Conservation (phyloP, 2,329 filamentous ascomycete species). For the Neonectria punicea region DNA sequence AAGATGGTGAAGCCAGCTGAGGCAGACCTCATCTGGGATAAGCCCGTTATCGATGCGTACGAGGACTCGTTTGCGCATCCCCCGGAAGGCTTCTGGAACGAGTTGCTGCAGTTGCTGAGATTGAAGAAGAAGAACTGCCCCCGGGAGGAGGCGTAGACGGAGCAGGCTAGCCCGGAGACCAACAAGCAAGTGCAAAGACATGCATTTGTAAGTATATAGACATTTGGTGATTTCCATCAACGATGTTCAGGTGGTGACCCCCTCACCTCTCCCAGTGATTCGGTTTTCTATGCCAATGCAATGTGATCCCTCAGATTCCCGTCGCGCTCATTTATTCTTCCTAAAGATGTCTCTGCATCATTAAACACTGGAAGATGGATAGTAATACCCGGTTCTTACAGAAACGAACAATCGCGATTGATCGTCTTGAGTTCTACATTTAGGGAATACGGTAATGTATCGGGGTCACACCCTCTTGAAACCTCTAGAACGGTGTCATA, state of each 20-base stretch:
- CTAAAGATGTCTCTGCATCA: conserved; percentile 53
- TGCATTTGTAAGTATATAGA: not conserved
- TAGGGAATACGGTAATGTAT: too few relatives aligned
- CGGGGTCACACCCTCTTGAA: too few relatives aligned
- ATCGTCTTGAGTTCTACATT: conserved; percentile 54
- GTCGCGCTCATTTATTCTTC: conserved; percentile 42
- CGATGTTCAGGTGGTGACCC: too few relatives aligned
- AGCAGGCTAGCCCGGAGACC: too few relatives aligned
- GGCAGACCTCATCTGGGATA: conserved; percentile 22
- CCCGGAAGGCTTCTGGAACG: conserved; percentile 10
- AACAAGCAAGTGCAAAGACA: not conserved
- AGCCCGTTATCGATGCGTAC: conserved; percentile 21
- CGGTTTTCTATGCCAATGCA: too few relatives aligned
- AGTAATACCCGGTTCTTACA: too few relatives aligned
- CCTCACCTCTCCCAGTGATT: too few relatives aligned
- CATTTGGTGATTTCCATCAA: not conserved
- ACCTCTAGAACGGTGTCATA: too few relatives aligned
- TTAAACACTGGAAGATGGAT: too few relatives aligned
- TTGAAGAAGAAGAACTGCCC: not conserved
- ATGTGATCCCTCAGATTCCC: too few relatives aligned
- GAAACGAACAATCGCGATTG: conserved; percentile 9
- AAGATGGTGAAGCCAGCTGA: conserved; percentile 10
- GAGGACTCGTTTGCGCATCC: conserved; percentile 8
- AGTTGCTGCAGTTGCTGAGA: conserved; percentile 11
- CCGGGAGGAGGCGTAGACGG: not conserved